A percentile compares a stretch with the other conserved stretches of the same genome.
Conservation (phyloP, 495 filamentous ascomycete genomes). For the Penicillium desertorum region DNA sequence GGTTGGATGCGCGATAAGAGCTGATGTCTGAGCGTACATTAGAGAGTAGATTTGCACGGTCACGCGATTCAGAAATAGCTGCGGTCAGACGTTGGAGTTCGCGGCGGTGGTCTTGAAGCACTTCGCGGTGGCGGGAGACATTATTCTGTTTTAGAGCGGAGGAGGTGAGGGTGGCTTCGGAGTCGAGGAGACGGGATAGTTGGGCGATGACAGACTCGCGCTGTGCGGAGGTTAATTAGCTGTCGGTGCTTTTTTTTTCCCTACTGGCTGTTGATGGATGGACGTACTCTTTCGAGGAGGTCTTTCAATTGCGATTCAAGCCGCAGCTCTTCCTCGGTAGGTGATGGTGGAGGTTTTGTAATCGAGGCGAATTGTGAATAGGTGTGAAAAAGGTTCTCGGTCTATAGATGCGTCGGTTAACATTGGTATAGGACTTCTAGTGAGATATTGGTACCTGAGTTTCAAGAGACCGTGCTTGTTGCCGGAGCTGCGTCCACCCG, state of each 20-base stretch:
- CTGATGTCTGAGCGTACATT: conserved; percentile 90
- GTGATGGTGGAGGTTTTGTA: conserved; percentile 74
- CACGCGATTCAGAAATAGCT: conserved; percentile 68
- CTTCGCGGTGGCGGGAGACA: conserved; percentile 85
- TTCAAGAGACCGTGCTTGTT: conserved; percentile 87
- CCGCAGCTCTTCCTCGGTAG: conserved; percentile 78
- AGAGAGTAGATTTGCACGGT: conserved; percentile 86
- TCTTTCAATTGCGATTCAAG: conserved; percentile 82
- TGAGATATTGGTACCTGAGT: conserved; percentile 65
- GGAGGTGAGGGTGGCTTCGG: conserved; percentile 82
- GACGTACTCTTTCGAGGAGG: conserved; percentile 58
- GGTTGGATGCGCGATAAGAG: conserved; percentile 79
- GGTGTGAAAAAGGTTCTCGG: conserved; percentile 87
- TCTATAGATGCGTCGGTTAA: conserved; percentile 52
- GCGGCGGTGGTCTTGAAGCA: conserved; percentile 80
- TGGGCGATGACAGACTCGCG: conserved; percentile 79
- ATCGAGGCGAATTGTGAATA: conserved; percentile 92
- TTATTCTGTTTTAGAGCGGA: conserved; percentile 95
- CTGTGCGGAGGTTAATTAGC: conserved; percentile 42
- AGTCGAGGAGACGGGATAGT: conserved; percentile 87
- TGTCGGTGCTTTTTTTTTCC: neutral
- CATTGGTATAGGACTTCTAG: neutral
- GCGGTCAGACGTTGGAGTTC: conserved; percentile 73
- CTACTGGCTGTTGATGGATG: conserved; percentile 11
- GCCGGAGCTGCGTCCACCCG: conserved; percentile 93